A percentile compares a stretch with the other conserved stretches of the same genome.
Evolutionary conservation across 129 eudicot species (phyloP).

Genomic region (Escallonia herrerae): DNA sequence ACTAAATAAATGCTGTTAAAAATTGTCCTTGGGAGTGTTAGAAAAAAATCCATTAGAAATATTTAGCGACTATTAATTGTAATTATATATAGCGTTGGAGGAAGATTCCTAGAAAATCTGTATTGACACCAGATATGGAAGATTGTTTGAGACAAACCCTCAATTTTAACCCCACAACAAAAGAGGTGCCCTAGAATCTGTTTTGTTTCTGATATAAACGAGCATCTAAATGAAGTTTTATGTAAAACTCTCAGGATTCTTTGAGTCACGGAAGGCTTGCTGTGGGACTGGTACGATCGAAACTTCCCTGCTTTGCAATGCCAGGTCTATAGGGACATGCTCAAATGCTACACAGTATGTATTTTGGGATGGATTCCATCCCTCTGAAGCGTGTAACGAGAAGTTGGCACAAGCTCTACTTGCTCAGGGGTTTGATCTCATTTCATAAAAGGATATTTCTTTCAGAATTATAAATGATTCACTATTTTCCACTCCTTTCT

Average conservation of each 20-base stretch:
- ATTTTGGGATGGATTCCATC: constrained; percentile 85
- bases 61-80: no score
- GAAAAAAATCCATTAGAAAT: no score
- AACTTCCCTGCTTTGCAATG: constrained; percentile 64
- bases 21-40: no score
- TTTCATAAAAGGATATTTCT: constrained; percentile 22
- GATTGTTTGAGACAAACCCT: no score
- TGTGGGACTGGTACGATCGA: constrained; percentile 81
- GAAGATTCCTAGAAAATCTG: no score
- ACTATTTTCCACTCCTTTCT: background rate
- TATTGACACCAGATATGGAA: no score
- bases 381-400: constrained; percentile 61
- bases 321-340: constrained; percentile 63
- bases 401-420: constrained; percentile 53
- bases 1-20: no score
- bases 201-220: background rate
- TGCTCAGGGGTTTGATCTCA: constrained; percentile 47
- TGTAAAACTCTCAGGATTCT: constrained; percentile 39
- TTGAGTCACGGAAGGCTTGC: constrained; percentile 71
- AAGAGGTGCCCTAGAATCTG: no score
- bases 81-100: no score
- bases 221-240: background rate
- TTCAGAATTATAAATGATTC: background rate
- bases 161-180: no score
- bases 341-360: constrained; percentile 69